A percentile compares a stretch with the other conserved stretches of the same genome.
Conservation (phyloP, 371 early-diverging fungal species). For the Zopfochytrium polystomum region DNA sequence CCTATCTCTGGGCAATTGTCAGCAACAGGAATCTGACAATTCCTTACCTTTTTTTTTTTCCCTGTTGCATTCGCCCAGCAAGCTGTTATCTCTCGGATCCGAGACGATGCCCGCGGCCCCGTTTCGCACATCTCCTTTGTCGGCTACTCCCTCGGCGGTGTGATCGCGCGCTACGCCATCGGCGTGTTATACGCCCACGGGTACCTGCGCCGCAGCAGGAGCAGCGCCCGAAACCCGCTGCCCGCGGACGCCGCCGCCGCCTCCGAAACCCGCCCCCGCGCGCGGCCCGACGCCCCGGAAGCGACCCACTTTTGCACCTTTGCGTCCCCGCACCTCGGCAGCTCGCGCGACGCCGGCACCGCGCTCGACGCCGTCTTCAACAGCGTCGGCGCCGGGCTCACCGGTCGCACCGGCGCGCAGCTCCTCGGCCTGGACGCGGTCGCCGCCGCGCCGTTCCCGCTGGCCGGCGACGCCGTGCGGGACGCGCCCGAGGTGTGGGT, state of each 20-base stretch:
- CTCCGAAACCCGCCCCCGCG: constrained; percentile 4
- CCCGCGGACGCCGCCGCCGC: neutral
- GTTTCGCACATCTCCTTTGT: constrained; percentile 64
- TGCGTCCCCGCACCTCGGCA: constrained; percentile 82
- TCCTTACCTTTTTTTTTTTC: too few relatives aligned
- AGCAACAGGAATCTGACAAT: too few relatives aligned
- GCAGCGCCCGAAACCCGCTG: neutral
- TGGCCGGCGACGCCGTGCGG: too few relatives aligned
- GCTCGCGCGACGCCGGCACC: too few relatives aligned
- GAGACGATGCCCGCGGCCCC: too few relatives aligned
- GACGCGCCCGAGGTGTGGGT: too few relatives aligned
- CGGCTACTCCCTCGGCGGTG: constrained; percentile 80
- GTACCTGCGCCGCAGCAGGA: constrained; percentile 51
- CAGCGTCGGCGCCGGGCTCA: constrained; percentile 28
- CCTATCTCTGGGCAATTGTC: too few relatives aligned
- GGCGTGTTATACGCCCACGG: constrained; percentile 61
- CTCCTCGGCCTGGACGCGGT: constrained; percentile 26
- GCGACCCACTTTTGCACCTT: constrained; percentile 59
- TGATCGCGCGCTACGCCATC: constrained; percentile 68
- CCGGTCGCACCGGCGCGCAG: constrained; percentile 32
- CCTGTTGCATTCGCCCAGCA: too few relatives aligned
- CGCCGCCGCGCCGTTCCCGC: too few relatives aligned
- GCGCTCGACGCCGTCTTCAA: constrained; percentile 49
- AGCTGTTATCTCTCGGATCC: too few relatives aligned
- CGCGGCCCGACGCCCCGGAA: constrained; percentile 49